A percentile compares a stretch with the other conserved stretches of the same genome.
Conservation (phyloP, 1,284 basidiomycete species). For the Pyrrhoderma lamaoense region DNA sequence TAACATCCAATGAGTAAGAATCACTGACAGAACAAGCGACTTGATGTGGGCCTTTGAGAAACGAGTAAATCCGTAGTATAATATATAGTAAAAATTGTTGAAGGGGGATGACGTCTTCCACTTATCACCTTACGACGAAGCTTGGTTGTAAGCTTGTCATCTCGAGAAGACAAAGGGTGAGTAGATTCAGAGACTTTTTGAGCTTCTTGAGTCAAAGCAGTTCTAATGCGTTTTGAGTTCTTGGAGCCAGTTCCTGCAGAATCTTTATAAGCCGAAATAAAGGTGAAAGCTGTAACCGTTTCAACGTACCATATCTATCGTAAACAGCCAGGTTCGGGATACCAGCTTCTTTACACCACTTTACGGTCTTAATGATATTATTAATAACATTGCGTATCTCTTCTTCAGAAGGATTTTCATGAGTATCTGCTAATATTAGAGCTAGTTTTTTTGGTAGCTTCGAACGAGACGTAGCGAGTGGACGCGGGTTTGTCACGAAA, state of each 20-base stretch:
- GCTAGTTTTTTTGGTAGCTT: constrained; percentile 60
- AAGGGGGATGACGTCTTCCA: constrained; percentile 22
- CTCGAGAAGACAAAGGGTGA: no score
- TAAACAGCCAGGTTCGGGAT: constrained; percentile 60
- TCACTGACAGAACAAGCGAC: no score
- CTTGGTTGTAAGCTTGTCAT: no score
- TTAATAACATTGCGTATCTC: constrained; percentile 40
- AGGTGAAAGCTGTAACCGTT: constrained; percentile 10
- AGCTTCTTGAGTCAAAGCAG: constrained; percentile 10
- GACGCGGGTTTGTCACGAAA: constrained; percentile 33
- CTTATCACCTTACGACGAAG: no score
- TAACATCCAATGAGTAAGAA: no score
- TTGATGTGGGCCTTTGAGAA: neutral
- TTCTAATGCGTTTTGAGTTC: constrained; percentile 35
- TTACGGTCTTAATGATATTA: constrained; percentile 43
- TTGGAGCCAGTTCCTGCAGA: constrained; percentile 40
- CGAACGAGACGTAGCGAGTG: constrained; percentile 41
- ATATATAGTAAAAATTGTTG: constrained; percentile 5
- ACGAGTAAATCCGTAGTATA: neutral
- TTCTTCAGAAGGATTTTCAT: constrained; percentile 24
- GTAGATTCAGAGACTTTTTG: no score
- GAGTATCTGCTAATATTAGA: constrained; percentile 42
- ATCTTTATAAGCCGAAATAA: constrained; percentile 9
- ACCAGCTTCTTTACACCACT: constrained; percentile 54
- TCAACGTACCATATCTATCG: constrained; percentile 54